Conservation (phyloP, 352 stramenopile genomes). For the Globisporangium megalacanthum region DNA sequence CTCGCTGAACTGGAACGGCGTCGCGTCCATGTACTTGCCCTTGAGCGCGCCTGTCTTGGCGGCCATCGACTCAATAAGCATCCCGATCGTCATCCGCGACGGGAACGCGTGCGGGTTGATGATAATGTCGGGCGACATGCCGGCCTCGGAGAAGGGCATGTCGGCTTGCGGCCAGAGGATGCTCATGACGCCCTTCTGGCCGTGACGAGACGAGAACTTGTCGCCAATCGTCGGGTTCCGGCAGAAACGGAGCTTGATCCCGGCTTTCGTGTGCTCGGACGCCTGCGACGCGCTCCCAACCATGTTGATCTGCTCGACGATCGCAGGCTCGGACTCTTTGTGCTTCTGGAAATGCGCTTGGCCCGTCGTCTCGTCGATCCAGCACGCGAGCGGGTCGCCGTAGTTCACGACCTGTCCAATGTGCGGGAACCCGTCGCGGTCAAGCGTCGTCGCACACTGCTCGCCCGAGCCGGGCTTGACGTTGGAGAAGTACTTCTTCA, state of each 20-base stretch:
- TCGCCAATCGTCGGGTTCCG: conserved; percentile 99
- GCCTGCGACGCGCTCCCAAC: conserved; percentile 62
- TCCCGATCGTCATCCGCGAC: conserved; percentile 97
- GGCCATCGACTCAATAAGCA: conserved; percentile 98
- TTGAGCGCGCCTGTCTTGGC: conserved; percentile 98
- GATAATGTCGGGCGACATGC: conserved; percentile 98
- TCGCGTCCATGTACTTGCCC: conserved; percentile 97
- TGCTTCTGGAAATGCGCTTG: conserved; percentile 92
- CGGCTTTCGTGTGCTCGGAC: conserved; percentile 83
- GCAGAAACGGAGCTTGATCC: conserved; percentile 97
- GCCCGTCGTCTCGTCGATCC: conserved; percentile 94
- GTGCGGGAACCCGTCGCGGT: conserved; percentile 95
- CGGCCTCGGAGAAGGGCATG: conserved; percentile 99
- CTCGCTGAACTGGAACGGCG: conserved; percentile 99
- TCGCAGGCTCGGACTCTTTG: conserved; percentile 97
- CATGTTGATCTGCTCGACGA: conserved; percentile 95
- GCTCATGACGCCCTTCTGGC: conserved; percentile 99
- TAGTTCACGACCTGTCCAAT: conserved; percentile 94
- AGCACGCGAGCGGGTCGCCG: conserved; percentile 94
- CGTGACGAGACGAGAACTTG: conserved; percentile 99
- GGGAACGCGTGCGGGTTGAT: conserved; percentile 99
- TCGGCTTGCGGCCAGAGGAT: conserved; percentile 98
- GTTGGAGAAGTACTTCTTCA: conserved; percentile 92
- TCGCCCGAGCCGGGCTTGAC: conserved; percentile 71
- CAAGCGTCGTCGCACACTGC: conserved; percentile 77